Conservation (phyloP, 2,329 filamentous ascomycete species). For the Elsinoe perseae region DNA sequence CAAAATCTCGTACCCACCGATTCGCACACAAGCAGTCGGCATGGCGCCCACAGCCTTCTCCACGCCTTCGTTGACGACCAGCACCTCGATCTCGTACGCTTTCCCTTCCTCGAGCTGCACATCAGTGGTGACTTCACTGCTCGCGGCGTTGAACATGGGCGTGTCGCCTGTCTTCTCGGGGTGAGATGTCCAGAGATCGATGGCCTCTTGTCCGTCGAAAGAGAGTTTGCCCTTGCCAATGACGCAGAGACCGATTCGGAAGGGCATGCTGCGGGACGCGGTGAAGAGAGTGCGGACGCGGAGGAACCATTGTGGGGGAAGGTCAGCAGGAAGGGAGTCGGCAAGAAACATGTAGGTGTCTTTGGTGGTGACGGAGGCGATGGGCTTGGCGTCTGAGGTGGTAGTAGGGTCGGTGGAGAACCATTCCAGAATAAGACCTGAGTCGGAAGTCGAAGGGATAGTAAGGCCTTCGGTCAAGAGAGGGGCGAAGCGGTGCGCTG, state of each 20-base stretch:
- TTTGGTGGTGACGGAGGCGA: slow-evolving; percentile 45
- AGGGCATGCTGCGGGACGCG: slow-evolving; percentile 52
- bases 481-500: slow-evolving; percentile 3
- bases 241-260: slow-evolving; percentile 60
- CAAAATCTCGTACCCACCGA: slow-evolving; percentile 48
- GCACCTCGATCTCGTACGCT: slow-evolving; percentile 52
- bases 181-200: slow-evolving; percentile 56
- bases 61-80: slow-evolving; percentile 58
- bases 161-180: slow-evolving; percentile 11
- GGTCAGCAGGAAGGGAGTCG: slow-evolving; percentile 36
- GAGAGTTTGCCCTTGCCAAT: slow-evolving; percentile 59
- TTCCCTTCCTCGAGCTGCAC: slow-evolving; percentile 52
- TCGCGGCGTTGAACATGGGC: slow-evolving; percentile 13
- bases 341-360: slow-evolving; percentile 38
- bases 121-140: slow-evolving; percentile 50
- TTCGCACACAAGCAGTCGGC: slow-evolving; percentile 44
- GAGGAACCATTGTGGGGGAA: slow-evolving; percentile 9
- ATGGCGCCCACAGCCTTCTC: slow-evolving; percentile 49
- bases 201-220: slow-evolving; percentile 53
- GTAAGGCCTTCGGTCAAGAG: slow-evolving; percentile 4
- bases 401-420: slow-evolving; percentile 50
- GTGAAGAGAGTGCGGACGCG: slow-evolving; percentile 49
- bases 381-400: slow-evolving; percentile 28
- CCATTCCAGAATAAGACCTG: slow-evolving; percentile 25
- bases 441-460: slow-evolving; percentile 19